Percentiles rank a stretch among this genome's conserved stretches.
Conservation (phyloP, 345 rosid genomes). For the Dipteronia sinensis region DNA sequence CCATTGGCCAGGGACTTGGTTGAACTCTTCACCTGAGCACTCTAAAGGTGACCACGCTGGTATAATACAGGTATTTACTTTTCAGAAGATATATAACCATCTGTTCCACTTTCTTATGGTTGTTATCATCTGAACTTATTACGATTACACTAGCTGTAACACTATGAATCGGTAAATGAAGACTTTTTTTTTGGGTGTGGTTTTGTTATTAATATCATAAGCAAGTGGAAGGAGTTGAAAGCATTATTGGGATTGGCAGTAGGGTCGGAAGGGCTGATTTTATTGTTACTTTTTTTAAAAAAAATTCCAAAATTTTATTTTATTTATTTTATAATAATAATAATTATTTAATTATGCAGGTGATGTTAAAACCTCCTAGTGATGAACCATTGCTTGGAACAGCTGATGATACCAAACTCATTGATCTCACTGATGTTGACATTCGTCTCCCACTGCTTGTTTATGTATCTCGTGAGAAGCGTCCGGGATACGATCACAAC, state of each 20-base stretch:
- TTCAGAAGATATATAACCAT: neutral
- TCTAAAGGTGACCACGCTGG: constrained; percentile 91
- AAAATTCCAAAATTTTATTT: neutral
- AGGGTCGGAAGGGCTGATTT: neutral
- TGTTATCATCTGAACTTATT: neutral
- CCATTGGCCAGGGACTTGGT: constrained; percentile 99
- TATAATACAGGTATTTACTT: constrained; percentile 73
- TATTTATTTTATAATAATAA: too few species aligned
- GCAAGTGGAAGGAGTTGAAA: neutral
- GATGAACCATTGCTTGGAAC: constrained; percentile 82
- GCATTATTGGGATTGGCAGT: neutral
- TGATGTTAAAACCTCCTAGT: constrained; percentile 97
- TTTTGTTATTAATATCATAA: neutral
- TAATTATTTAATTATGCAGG: constrained; percentile 42
- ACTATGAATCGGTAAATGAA: neutral
- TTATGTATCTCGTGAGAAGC: constrained; percentile 97
- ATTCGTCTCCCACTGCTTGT: constrained; percentile 97
- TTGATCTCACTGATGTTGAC: constrained; percentile 82
- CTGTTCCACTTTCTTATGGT: constrained; percentile 10
- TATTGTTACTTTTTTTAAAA: constrained; percentile 12
- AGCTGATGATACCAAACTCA: constrained; percentile 58
- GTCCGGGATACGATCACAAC: constrained; percentile 98
- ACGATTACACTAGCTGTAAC: neutral
- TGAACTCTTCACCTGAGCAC: constrained; percentile 69
- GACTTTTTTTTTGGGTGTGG: neutral